Percentiles rank a stretch among this genome's conserved stretches.
Conservation (phyloP, 1,284 basidiomycete species). For the Ceratobasidium sp. region DNA sequence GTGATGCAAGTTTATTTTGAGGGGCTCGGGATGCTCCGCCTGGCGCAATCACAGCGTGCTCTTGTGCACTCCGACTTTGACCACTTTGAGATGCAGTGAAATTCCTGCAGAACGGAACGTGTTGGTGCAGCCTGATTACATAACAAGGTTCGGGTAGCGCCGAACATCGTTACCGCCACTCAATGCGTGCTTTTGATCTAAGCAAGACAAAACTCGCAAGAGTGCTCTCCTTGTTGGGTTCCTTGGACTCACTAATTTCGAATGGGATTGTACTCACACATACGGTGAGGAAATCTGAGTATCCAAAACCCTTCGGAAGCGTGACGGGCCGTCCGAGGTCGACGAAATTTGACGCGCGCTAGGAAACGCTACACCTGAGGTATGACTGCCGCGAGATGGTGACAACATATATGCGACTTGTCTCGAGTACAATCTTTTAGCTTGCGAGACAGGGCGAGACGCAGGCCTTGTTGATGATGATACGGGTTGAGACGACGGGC, state of each 20-base stretch:
- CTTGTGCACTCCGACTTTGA: constrained; percentile 82
- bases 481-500: too few relatives aligned
- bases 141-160: neutral
- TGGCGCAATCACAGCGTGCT: too few relatives aligned
- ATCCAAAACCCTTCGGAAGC: constrained; percentile 92
- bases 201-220: constrained; percentile 61
- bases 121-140: neutral
- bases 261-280: constrained; percentile 88
- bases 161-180: too few relatives aligned
- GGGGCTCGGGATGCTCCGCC: too few relatives aligned
- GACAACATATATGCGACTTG: too few relatives aligned
- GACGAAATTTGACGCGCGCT: constrained; percentile 59
- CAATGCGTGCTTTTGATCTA: too few relatives aligned
- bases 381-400: neutral
- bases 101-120: constrained; percentile 68
- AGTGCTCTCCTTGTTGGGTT: constrained; percentile 92
- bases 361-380: constrained; percentile 62
- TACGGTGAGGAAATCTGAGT: constrained; percentile 90
- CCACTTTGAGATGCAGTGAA: constrained; percentile 90
- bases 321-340: constrained; percentile 78
- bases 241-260: constrained; percentile 81
- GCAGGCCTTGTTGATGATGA: too few relatives aligned
- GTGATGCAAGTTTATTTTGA: too few relatives aligned
- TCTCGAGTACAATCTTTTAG: too few relatives aligned
- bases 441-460: too few relatives aligned